Conservation (phyloP, 1,284 basidiomycete species). For the Boletus calvinii region DNA sequence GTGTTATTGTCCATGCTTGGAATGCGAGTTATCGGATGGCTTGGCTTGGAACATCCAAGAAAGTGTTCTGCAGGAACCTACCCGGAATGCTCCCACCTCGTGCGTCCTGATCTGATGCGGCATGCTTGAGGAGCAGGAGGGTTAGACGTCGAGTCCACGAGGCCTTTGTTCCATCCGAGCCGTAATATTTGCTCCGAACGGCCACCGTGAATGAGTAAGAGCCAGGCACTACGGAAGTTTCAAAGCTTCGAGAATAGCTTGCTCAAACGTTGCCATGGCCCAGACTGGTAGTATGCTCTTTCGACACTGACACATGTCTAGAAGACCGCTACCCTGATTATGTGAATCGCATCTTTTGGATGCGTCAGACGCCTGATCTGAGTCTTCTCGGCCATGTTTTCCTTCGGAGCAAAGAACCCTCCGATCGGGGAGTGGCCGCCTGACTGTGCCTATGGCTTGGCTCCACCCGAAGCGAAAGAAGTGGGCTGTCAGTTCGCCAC, state of each 20-base stretch:
- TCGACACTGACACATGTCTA: not conserved
- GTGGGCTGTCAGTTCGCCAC: not conserved
- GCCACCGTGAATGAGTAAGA: not conserved
- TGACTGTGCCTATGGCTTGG: slow-evolving; percentile 17
- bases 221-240: not conserved
- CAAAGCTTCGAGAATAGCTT: not conserved
- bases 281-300: not conserved
- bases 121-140: slow-evolving; percentile 2
- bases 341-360: slow-evolving; percentile 4
- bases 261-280: not conserved
- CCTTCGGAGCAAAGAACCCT: slow-evolving; percentile 11
- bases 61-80: not conserved
- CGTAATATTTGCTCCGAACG: slow-evolving; percentile 4
- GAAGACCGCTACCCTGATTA: slow-evolving; percentile 8
- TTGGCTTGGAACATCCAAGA: not conserved
- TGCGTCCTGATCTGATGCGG: slow-evolving; percentile 1
- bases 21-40: not conserved
- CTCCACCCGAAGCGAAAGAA: slow-evolving; percentile 10
- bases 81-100: slow-evolving; percentile 2
- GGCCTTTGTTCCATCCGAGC: slow-evolving; percentile 1
- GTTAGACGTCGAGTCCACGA: not conserved
- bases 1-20: not conserved
- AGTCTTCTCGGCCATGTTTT: not conserved
- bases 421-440: slow-evolving; percentile 10
- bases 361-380: slow-evolving; percentile 6